These are phyloP conservation scores for Selaginella moellendorffii DNA, from an alignment of 75 land plant genomes.

Conservation along the genomic window DNA sequence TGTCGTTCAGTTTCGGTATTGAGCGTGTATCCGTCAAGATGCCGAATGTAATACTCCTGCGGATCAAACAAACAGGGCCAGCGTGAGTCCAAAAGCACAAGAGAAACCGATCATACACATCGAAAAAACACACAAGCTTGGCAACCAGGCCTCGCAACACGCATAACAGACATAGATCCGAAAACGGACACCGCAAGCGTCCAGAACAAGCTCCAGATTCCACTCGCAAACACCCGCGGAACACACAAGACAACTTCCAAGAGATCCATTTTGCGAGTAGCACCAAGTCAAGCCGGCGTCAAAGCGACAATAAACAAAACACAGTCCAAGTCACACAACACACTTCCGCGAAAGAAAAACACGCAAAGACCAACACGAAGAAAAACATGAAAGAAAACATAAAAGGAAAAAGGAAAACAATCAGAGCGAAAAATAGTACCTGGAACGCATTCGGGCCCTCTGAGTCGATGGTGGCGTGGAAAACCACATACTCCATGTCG, in stretches of 20 bases:
- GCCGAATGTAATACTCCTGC: constrained; percentile 27
- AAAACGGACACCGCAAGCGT: too few relatives aligned
- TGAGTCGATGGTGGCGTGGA: constrained; percentile 4
- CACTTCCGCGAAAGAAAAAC: neutral
- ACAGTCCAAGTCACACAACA: neutral
- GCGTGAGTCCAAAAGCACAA: neutral
- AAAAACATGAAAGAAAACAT: neutral
- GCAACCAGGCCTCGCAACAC: too few relatives aligned
- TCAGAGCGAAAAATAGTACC: neutral
- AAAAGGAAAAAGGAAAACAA: neutral
- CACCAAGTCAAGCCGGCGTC: too few relatives aligned
- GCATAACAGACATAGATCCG: neutral
- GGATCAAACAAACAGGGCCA: neutral
- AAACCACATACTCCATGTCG: constrained; percentile 5
- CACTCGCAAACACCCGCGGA: neutral
- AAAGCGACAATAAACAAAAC: neutral
- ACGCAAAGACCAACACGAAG: neutral
- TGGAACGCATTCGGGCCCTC: neutral
- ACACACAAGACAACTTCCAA: too few relatives aligned
- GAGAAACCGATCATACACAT: too few relatives aligned
- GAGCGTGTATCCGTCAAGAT: constrained; percentile 16
- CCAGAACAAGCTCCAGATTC: too few relatives aligned
- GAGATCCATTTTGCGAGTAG: too few relatives aligned
- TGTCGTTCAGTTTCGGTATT: constrained; percentile 18
- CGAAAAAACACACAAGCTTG: too few relatives aligned